Evolutionary conservation across 1,139 yeast species (phyloP).

Genomic region (Kurtzmaniella quercitrusa): DNA sequence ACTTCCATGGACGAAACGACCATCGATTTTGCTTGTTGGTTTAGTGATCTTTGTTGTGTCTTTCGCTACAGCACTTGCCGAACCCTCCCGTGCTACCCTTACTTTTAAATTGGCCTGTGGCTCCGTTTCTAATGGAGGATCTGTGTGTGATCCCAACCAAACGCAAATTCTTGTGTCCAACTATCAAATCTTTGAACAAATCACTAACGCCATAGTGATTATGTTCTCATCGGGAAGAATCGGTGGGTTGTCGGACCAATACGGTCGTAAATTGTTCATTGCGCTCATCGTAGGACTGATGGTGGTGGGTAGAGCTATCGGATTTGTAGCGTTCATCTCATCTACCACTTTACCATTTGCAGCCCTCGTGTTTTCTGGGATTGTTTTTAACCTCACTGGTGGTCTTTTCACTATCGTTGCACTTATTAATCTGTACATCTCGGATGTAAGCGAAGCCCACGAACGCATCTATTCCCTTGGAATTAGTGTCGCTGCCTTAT

Average conservation of each 20-base stretch:
- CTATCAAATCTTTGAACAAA: conserved; percentile 26
- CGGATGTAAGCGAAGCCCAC: conserved; percentile 58
- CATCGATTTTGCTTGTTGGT: conserved; percentile 30
- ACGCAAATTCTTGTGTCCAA: conserved; percentile 36
- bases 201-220: conserved; percentile 26
- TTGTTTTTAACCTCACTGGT: conserved; percentile 52
- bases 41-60: conserved; percentile 25
- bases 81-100: conserved; percentile 30
- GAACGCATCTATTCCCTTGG: conserved; percentile 56
- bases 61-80: conserved; percentile 27
- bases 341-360: conserved; percentile 28
- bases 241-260: conserved; percentile 60
- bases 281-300: conserved; percentile 26
- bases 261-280: conserved; percentile 54
- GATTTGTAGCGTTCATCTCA: conserved; percentile 26
- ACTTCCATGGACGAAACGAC: conserved; percentile 32
- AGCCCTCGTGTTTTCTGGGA: conserved; percentile 30
- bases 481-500: conserved; percentile 51
- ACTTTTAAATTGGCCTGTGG: conserved; percentile 37
- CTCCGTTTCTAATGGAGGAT: conserved; percentile 12
- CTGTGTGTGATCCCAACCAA: conserved; percentile 25
- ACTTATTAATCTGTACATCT: conserved; percentile 55
- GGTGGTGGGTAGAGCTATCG: conserved; percentile 21
- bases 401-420: conserved; percentile 47
- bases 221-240: conserved; percentile 42